Base-by-base conservation (phyloP, 148 eudicot genomes). In the Silene latifolia region DNA sequence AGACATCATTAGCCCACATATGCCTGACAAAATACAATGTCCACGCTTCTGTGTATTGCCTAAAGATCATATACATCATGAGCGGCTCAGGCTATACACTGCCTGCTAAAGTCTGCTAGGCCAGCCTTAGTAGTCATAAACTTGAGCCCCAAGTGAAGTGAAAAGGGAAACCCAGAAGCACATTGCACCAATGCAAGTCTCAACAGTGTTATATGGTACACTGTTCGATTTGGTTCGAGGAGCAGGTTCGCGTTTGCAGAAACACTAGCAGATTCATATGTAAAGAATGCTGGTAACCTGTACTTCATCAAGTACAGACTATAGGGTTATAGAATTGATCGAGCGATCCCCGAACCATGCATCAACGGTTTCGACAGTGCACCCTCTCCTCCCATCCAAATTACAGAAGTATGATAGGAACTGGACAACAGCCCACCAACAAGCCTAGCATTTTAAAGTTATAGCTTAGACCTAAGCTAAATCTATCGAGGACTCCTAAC, bases 81-180 rank as follows among this genome's bases (percentile, higher is more conserved):
- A 69, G 71, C 63, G 74, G 65, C 65, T 72, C 44, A 56, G 27
- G 63, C 39, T 46, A 48, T 53, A 71, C 59, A 8, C 29, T 53
- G 70, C 24, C 72, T 63, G 75, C 70, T 5, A 32, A 46, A 27
- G 47, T 44, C 69, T 51, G 53, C 56, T 11, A 25, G 62, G 24
- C 61, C 60, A 57, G 73, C 61, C 65, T 46, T 67, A 11, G 59
- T 51, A 73, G 72, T 69, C 17, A 63, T 53, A 39, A 54, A 20
- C 60, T 32, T 32, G 69, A 67, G 39, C 74, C 29, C 69, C 78
- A 74, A 32, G 48, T 68, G 74, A 35, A 35, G 70, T 77, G 56
- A 74, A 27, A 70, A 63, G 66, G 68, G 58, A 71, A 79, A 80
- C 60, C 68, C 42, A 65, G 29, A 75, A 63, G 57, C n/a, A 73